Base-by-base conservation (phyloP, 345 rosid species). In the Boechera divaricarpa region DNA sequence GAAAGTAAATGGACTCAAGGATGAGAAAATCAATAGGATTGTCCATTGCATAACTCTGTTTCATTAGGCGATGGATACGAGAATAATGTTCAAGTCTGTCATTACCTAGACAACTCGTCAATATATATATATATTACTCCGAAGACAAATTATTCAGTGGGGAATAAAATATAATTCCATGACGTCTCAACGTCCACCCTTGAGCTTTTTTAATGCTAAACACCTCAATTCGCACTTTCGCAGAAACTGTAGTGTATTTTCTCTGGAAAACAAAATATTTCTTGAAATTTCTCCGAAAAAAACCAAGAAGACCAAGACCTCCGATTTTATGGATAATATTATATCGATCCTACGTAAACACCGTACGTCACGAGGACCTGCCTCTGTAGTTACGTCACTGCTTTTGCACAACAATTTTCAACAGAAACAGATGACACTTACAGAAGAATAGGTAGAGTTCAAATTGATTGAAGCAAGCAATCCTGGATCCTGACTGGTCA, bases 1-100 rank as follows among this genome's bases (percentile, higher is more conserved):
- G 89, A 35, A 79, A 41, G 75, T 82, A 83, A 55, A 51, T 68
- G 54, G 87, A 83, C 66, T 77, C 59, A 1, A 82, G 73, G 68
- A 83, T 77, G 45, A 77, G 75, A 84, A 67, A 67, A 28, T 15
- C 2, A 58, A 66, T 4, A 57, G 18, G 5, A 35, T 4, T 33
- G 31, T 60, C 77, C 81, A 78, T 73, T 39, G 74, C 65, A 24
- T 35, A 61, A 67, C 28, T 35, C 53, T 73, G 52, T 54, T 60
- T 73, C 74, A 31, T 67, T 35, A 53, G 10, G 64, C 56, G 67
- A 35, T 69, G 69, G 74, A 35, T 2, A 3, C 36, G 44, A 73
- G 52, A 63, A 6, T 55, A 73, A 24, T 42, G 77, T 33, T 72
- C 10, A 32, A 59, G 73, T 44, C 82, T 73, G 29, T 26, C 49